Evolutionary conservation across 306 rosid species (phyloP).

Genomic region (Calophaca sinica): DNA sequence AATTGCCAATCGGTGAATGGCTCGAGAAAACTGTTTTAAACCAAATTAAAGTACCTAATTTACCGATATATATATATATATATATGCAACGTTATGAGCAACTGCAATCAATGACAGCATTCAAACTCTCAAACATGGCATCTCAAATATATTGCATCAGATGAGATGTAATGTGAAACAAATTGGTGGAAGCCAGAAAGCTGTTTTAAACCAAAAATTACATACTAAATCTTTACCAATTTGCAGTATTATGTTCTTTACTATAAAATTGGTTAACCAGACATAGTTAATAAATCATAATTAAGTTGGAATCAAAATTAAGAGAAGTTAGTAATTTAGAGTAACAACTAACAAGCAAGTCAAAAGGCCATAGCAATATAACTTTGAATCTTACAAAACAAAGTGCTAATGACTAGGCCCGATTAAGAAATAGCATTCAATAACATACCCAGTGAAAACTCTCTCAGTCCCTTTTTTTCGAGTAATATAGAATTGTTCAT

Average conservation of each 20-base stretch:
- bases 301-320: neutral
- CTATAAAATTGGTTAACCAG: slow-evolving; percentile 2
- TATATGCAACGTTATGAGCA: too few species aligned
- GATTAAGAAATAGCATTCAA: neutral
- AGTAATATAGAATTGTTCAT: slow-evolving; percentile 77
- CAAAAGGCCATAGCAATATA: neutral
- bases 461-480: slow-evolving; percentile 96
- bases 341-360: slow-evolving; percentile 25
- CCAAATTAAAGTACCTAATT: too few species aligned
- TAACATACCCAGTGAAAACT: slow-evolving; percentile 77
- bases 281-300: neutral
- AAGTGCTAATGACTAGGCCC: neutral
- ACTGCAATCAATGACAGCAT: too few species aligned
- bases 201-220: neutral
- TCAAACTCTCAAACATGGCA: neutral
- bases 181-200: neutral
- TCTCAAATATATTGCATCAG: neutral
- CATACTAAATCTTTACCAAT: neutral
- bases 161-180: neutral
- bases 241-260: neutral
- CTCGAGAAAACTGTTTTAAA: too few species aligned
- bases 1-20: too few species aligned
- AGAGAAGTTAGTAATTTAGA: neutral
- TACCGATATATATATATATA: too few species aligned
- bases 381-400: neutral